These are phyloP conservation scores for Starmerella tilneyi DNA, from an alignment of 805 yeast species.

Conservation along the genomic window DNA sequence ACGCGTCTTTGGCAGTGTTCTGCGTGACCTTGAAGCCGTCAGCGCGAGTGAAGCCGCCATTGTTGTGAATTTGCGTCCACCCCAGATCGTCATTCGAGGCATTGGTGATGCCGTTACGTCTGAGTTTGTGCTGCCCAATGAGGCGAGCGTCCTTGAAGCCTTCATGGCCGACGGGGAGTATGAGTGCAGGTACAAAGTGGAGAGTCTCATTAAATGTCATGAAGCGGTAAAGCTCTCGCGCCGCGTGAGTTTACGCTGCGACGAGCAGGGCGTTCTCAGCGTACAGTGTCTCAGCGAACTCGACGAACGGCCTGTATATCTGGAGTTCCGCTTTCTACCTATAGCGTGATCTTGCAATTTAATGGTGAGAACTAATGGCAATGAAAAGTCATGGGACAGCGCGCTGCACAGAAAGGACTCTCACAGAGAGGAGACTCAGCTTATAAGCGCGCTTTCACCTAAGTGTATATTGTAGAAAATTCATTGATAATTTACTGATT, in stretches of 20 bases:
- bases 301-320: conserved; percentile 26
- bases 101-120: conserved; percentile 65
- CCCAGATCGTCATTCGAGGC: conserved; percentile 49
- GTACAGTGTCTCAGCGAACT: conserved; percentile 37
- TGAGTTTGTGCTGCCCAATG: conserved; percentile 56
- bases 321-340: conserved; percentile 28
- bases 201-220: conserved; percentile 39
- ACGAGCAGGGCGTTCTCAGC: conserved; percentile 40
- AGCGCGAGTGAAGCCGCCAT: conserved; percentile 26
- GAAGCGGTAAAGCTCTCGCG: conserved; percentile 43
- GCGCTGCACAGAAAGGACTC: too few relatives aligned
- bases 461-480: too few relatives aligned
- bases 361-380: too few relatives aligned
- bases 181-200: conserved; percentile 38
- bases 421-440: too few relatives aligned
- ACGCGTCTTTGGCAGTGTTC: conserved; percentile 41
- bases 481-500: too few relatives aligned
- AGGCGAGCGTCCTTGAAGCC: conserved; percentile 51
- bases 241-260: conserved; percentile 47
- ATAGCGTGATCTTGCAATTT: conserved; percentile 5
- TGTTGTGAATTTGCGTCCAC: conserved; percentile 20
- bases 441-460: too few relatives aligned
- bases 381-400: too few relatives aligned
- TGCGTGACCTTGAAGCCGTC: conserved; percentile 48
- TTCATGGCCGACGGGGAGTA: conserved; percentile 33